Evolutionary conservation across 192 early-diverging fungal genomes (phyloP), one percentile per base, ranked within the genome.

Genomic region (Coemansia sp.): DNA sequence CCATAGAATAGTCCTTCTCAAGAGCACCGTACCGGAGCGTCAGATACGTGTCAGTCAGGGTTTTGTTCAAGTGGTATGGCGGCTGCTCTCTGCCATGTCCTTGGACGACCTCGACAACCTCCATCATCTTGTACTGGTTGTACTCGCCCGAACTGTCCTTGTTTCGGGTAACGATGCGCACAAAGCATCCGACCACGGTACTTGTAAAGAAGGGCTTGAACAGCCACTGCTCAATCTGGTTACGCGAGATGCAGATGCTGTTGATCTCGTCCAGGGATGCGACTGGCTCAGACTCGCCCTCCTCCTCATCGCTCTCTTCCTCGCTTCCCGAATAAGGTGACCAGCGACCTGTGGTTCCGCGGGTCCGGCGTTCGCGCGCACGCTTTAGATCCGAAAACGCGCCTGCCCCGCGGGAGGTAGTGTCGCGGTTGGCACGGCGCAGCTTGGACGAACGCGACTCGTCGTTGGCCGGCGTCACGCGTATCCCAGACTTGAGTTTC

Each of bases 191-290:
- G 35, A 75, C 74, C 8, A 86, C 84, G 5, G 90, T 84, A 2
- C 86, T 68, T 46, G 86, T 82, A 68, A 94, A 90, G 59, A 89
- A 91, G 7, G 88, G 87, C 28, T 77, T 69, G 74, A 89, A 86
- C 31, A 89, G 61, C 92, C 92, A 93, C 31, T 89, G 83, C 55
- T 89, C 89, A 15, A 93, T 64, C 68, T 85, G 81, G 48, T 84
- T 83, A 20, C 93, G 79, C 8, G 87, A 79, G 35, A 94, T 59
- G 26, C 83, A 79, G 21, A 92, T 84, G 7, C 72, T 59, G 43
- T 86, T 84, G 9, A 92, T 59, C 7, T 92, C 89, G 20, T 88
- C 86, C n/a, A 91, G 61, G 0, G 84, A 79, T 4, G 88, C 85
- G 35, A 58, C 18, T 8, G 58, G 59, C 45, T 60, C 66, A 13